Base-by-base conservation (phyloP, 2,329 filamentous ascomycete genomes). In the Verticillium albo-atrum region DNA sequence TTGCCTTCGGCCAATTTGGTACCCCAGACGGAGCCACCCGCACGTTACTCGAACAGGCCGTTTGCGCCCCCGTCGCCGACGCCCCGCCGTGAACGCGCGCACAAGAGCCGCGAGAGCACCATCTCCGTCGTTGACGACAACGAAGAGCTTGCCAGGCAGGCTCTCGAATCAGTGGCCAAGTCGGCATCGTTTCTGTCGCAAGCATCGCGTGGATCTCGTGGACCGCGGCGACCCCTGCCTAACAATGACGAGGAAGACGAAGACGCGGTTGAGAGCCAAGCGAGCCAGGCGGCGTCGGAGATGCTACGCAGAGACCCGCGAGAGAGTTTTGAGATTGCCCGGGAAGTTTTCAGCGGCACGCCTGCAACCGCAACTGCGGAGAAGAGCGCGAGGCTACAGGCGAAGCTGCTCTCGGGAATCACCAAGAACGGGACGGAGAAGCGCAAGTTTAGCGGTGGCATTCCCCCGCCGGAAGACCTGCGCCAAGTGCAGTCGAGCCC, bases 41-140 rank as follows among this genome's bases (percentile, higher is more conserved):
- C 80, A 23, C 77, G 79, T 50, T 76, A 78, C 61, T 60, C 66
- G 10, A 71, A 70, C 60, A 64, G 69, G 55, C 75, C 77, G n/a
- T 76, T 76, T 59, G 68, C 74, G 2, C 76, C 79, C 6, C 77
- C 76, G n/a, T 81, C 79, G 0, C 78, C 81, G 2, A 71, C 65
- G 7, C 65, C 67, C 66, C 65, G 62, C 42, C 63, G 64, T 23
- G 68, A 50, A 20, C 42, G 42, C 20, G 4, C 20, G 6, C 84
- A 85, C 57, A 86, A 87, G 72, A 92, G 91, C 72, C 86, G 91
- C 61, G 92, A 96, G 72, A 94, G 90, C 75, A 96, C 91, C 2
- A 92, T 95, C 55, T 95, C 91, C 1, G 88, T 85, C 23, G 82
- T 82, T 51, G 82, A 83, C 52, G 82, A 87, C 60, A 83, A 82